A percentile compares a stretch with the other conserved stretches of the same genome.
Conservation (phyloP, 345 rosid species). For the Salix dunnii region DNA sequence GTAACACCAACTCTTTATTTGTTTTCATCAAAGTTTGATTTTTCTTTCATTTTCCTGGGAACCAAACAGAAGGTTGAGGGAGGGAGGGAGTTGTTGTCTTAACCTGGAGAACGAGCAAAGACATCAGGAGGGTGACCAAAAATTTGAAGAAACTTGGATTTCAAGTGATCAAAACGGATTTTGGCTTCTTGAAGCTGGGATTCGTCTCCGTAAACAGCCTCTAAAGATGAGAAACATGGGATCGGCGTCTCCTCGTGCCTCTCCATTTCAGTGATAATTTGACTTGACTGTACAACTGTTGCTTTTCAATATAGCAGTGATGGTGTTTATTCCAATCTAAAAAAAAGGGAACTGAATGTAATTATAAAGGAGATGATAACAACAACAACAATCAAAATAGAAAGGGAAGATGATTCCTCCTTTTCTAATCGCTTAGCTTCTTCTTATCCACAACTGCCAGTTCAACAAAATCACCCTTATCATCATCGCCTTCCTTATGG, state of each 20-base stretch:
- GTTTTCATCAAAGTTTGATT: neutral
- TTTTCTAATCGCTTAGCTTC: too few relatives aligned
- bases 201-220: conserved; percentile 67
- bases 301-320: too few relatives aligned
- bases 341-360: too few relatives aligned
- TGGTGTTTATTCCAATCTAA: too few relatives aligned
- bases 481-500: too few relatives aligned
- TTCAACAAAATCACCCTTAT: too few relatives aligned
- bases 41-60: conserved; percentile 3
- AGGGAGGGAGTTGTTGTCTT: neutral
- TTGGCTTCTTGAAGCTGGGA: conserved; percentile 75
- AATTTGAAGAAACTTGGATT: conserved; percentile 52
- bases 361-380: too few relatives aligned
- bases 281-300: too few relatives aligned
- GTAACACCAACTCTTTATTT: neutral
- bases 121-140: conserved; percentile 67
- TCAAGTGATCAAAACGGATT: conserved; percentile 59
- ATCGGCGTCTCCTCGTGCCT: conserved; percentile 63
- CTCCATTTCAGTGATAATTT: conserved; percentile 40
- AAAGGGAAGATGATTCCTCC: too few relatives aligned
- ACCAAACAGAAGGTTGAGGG: neutral
- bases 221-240: conserved; percentile 60
- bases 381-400: too few relatives aligned
- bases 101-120: conserved; percentile 93
- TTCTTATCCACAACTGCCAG: too few relatives aligned